These are phyloP conservation scores for Pseudomonodictys pantanalensis DNA, from an alignment of 495 filamentous ascomycete genomes.

Conservation along the genomic window DNA sequence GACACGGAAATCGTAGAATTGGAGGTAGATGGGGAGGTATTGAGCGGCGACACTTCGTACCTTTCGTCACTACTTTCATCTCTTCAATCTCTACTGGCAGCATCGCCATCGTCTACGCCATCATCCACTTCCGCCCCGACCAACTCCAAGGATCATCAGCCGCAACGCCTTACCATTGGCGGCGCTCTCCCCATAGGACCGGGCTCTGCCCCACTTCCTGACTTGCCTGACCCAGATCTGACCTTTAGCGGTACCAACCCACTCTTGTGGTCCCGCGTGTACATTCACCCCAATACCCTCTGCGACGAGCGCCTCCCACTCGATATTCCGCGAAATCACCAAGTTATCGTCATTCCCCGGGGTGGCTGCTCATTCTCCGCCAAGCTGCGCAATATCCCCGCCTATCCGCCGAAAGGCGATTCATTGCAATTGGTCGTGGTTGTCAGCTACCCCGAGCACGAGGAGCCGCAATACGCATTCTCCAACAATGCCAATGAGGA, in stretches of 20 bases:
- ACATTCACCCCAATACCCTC: slow-evolving; percentile 62
- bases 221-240: slow-evolving; percentile 55
- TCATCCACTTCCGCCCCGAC: slow-evolving; percentile 38
- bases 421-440: slow-evolving; percentile 78
- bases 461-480: slow-evolving; percentile 40
- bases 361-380: slow-evolving; percentile 81
- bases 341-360: slow-evolving; percentile 78
- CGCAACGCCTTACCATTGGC: slow-evolving; percentile 52
- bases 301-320: slow-evolving; percentile 64
- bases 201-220: slow-evolving; percentile 72
- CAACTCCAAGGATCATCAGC: background rate
- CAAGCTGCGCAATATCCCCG: slow-evolving; percentile 81
- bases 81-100: slow-evolving; percentile 31
- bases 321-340: slow-evolving; percentile 59
- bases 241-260: slow-evolving; percentile 36
- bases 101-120: slow-evolving; percentile 26
- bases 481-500: slow-evolving; percentile 37
- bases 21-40: slow-evolving; percentile 8
- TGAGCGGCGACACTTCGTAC: slow-evolving; percentile 36
- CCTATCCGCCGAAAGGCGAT: slow-evolving; percentile 56
- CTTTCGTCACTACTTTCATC: slow-evolving; percentile 32
- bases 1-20: slow-evolving; percentile 22
- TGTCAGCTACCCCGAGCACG: slow-evolving; percentile 58
- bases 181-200: slow-evolving; percentile 71
- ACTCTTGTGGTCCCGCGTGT: slow-evolving; percentile 68